phyloP scores from a whole-genome alignment of 495 filamentous ascomycete genomes.

The Choiromyces venosus region DNA sequence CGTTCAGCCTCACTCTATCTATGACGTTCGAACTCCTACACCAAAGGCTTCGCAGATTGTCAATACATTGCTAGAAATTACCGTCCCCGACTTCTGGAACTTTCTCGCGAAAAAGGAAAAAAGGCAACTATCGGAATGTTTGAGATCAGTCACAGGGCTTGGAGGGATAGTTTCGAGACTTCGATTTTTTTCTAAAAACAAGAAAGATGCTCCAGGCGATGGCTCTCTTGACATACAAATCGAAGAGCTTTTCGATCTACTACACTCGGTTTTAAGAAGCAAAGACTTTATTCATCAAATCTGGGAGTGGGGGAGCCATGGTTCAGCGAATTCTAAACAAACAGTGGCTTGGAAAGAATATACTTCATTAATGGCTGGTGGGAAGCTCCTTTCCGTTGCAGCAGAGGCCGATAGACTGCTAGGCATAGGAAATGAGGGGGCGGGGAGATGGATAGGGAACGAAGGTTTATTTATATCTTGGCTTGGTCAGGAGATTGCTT shows the following conservation, averaged over 20 bases:
- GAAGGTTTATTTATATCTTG: constrained; percentile 62
- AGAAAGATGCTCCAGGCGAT: constrained; percentile 46
- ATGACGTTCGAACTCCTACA: constrained; percentile 31
- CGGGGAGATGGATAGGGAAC: constrained; percentile 60
- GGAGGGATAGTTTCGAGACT: constrained; percentile 63
- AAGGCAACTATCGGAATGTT: constrained; percentile 56
- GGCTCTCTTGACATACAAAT: constrained; percentile 45
- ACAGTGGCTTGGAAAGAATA: constrained; percentile 62
- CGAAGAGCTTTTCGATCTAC: constrained; percentile 46
- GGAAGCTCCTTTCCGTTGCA: constrained; percentile 63
- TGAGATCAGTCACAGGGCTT: constrained; percentile 67
- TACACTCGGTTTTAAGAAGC: constrained; percentile 54
- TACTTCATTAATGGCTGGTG: constrained; percentile 57
- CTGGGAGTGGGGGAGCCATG: constrained; percentile 43
- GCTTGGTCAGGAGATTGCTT: constrained; percentile 54
- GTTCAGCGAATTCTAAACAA: constrained; percentile 38
- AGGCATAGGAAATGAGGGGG: constrained; percentile 40
- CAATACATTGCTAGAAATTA: constrained; percentile 30
- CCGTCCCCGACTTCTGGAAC: constrained; percentile 36
- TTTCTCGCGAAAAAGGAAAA: constrained; percentile 35
- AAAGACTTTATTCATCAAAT: constrained; percentile 53
- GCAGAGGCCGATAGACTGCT: constrained; percentile 67
- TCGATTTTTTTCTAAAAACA: constrained; percentile 49
- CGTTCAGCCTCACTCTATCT: constrained; percentile 3
- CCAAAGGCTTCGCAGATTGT: constrained; percentile 32